Percentiles rank a stretch among this genome's conserved stretches.
Evolutionary conservation across 129 eudicot species (phyloP).

Genomic region (Pulicaria dysenterica): DNA sequence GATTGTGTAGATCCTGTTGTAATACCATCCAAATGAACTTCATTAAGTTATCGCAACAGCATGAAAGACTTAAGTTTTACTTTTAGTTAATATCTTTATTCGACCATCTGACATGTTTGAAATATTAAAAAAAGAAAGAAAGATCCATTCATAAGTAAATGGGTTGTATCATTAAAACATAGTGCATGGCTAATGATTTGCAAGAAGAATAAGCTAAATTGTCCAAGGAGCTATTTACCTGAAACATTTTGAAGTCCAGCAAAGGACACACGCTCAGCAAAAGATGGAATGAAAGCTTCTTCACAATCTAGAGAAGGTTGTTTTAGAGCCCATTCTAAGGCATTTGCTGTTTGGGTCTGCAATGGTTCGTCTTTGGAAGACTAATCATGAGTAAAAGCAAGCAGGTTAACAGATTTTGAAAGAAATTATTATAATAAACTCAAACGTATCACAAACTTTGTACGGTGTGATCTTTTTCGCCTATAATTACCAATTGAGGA

Average conservation of each 20-base stretch:
- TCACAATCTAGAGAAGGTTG: slow-evolving; percentile 51
- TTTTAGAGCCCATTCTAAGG: slow-evolving; percentile 64
- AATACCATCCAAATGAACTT: background rate
- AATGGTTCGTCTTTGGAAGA: slow-evolving; percentile 61
- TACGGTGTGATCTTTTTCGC: background rate
- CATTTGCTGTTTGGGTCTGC: slow-evolving; percentile 59
- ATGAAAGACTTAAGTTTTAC: too few relatives aligned
- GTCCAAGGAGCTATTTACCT: slow-evolving; percentile 37
- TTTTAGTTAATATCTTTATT: background rate
- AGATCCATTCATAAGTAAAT: background rate
- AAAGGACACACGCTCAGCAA: slow-evolving; percentile 70
- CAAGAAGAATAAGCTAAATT: background rate
- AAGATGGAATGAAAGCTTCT: slow-evolving; percentile 54
- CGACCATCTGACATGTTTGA: background rate
- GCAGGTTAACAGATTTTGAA: slow-evolving; percentile 4
- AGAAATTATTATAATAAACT: background rate
- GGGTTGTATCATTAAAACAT: background rate
- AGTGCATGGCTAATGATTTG: background rate
- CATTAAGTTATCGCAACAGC: background rate
- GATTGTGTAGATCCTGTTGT: slow-evolving; percentile 59
- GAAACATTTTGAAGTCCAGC: slow-evolving; percentile 72
- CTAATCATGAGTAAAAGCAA: slow-evolving; percentile 35
- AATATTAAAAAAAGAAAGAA: background rate
- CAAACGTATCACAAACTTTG: background rate
- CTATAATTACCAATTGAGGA: background rate